Percentiles rank a stretch among this genome's conserved stretches.
Conservation (phyloP, 2,329 filamentous ascomycete genomes). For the Botrytis elliptica region DNA sequence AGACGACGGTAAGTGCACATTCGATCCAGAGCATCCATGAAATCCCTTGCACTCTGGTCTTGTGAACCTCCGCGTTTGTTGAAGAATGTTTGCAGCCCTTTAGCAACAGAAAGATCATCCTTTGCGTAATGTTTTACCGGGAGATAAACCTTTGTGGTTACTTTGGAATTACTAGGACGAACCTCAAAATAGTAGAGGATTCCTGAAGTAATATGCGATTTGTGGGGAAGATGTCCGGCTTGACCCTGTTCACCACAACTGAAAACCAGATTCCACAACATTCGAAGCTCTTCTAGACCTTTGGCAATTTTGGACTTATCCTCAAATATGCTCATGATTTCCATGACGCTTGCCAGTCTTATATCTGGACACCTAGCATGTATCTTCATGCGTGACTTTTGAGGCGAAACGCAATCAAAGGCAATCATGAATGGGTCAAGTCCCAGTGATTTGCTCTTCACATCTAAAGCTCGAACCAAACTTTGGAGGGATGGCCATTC, state of each 20-base stretch:
- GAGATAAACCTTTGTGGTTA: not conserved
- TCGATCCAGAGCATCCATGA: not conserved
- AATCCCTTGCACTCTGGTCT: not conserved
- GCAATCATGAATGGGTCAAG: slow-evolving; percentile 5
- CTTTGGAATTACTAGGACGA: not conserved
- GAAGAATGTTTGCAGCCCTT: not conserved
- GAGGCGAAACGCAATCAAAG: not conserved
- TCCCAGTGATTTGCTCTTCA: too few relatives aligned
- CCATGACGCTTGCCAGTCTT: not conserved
- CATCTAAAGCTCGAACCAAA: not conserved
- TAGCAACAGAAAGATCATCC: not conserved
- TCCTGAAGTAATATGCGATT: not conserved
- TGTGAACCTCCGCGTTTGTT: not conserved
- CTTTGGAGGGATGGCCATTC: not conserved
- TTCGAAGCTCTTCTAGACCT: not conserved
- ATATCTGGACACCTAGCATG: not conserved
- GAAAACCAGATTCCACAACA: not conserved
- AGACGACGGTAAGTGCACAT: not conserved
- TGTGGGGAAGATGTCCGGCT: not conserved
- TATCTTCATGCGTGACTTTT: not conserved
- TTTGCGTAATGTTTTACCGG: slow-evolving; percentile 1
- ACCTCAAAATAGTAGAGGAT: slow-evolving; percentile 14
- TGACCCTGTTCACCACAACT: not conserved
- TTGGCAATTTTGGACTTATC: not conserved
- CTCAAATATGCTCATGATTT: not conserved